These are phyloP conservation scores for Skeletonema costatum DNA, from an alignment of 108 stramenopile species.

Conservation along the genomic window DNA sequence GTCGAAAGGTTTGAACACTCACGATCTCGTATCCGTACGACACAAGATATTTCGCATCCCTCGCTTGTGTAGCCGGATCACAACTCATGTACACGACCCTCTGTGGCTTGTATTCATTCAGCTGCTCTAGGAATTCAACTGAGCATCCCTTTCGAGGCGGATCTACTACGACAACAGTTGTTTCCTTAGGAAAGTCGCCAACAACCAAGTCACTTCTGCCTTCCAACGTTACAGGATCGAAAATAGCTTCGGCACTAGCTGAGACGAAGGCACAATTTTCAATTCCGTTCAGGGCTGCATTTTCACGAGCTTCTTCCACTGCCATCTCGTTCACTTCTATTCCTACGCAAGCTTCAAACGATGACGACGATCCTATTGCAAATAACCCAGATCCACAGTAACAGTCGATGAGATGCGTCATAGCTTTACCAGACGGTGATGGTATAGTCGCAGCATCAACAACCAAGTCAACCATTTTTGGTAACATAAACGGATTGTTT, in stretches of 20 bases:
- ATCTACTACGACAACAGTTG: slow-evolving; percentile 95
- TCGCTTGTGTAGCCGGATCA: slow-evolving; percentile 95
- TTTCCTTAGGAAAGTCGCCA: slow-evolving; percentile 72
- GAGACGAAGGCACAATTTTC: slow-evolving; percentile 82
- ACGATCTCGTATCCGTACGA: slow-evolving; percentile 79
- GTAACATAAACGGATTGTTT: slow-evolving; percentile 94
- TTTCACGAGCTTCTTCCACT: slow-evolving; percentile 73
- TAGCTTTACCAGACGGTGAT: slow-evolving; percentile 19
- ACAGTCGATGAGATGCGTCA: slow-evolving; percentile 90
- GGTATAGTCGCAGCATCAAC: slow-evolving; percentile 59
- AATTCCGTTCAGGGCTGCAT: slow-evolving; percentile 84
- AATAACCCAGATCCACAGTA: slow-evolving; percentile 98
- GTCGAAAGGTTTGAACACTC: slow-evolving; percentile 91
- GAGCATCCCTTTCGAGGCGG: slow-evolving; percentile 97
- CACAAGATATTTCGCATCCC: slow-evolving; percentile 89
- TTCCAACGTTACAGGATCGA: slow-evolving; percentile 52
- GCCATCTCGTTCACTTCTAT: slow-evolving; percentile 93
- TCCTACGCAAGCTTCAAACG: slow-evolving; percentile 88
- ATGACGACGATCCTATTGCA: slow-evolving; percentile 68
- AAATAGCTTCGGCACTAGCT: slow-evolving; percentile 92
- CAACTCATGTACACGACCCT: slow-evolving; percentile 96
- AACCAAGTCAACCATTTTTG: slow-evolving; percentile 92
- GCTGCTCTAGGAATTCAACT: slow-evolving; percentile 88
- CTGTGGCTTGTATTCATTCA: slow-evolving; percentile 84
- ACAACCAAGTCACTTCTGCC: slow-evolving; percentile 39